Evolutionary conservation across 768 basidiomycete genomes (phyloP).

Genomic region (Collybia nuda): DNA sequence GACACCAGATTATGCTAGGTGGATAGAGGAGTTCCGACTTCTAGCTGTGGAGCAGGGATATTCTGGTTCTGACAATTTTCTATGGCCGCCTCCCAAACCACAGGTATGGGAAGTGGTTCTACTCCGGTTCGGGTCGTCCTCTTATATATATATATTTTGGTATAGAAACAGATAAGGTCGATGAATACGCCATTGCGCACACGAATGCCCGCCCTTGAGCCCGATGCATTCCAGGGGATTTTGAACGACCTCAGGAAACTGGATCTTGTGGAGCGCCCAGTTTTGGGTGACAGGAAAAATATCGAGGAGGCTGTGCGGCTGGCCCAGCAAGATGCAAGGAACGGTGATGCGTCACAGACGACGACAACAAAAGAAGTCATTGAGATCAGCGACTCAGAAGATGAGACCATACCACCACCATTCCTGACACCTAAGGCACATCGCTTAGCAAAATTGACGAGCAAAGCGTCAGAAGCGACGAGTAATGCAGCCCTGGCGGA

Average conservation of each 20-base stretch:
- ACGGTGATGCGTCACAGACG: constrained; percentile 9
- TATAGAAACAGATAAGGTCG: constrained; percentile 12
- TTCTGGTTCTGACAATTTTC: constrained; percentile 54
- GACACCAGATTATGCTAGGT: constrained; percentile 62
- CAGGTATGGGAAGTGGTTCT: constrained; percentile 19
- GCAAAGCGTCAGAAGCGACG: constrained; percentile 40
- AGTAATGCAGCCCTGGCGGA: constrained; percentile 56
- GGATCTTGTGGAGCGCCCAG: constrained; percentile 49
- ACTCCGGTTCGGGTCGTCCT: constrained; percentile 7
- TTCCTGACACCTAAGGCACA: constrained; percentile 49
- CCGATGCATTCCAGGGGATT: constrained; percentile 52
- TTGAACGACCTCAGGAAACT: constrained; percentile 61
- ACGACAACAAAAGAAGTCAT: constrained; percentile 31
- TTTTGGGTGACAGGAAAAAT: constrained; percentile 53
- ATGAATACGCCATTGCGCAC: constrained; percentile 34
- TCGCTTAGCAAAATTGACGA: constrained; percentile 48
- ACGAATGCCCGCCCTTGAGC: constrained; percentile 31
- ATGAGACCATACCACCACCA: constrained; percentile 25
- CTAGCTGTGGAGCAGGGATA: constrained; percentile 65
- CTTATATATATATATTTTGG: background rate
- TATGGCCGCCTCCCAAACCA: constrained; percentile 68
- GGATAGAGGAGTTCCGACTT: constrained; percentile 64
- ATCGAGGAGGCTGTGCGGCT: constrained; percentile 35
- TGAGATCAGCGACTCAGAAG: constrained; percentile 45
- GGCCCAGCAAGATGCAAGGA: constrained; percentile 28